phyloP scores from a whole-genome alignment of 805 yeast species.

The Yarrowia hollandica region DNA sequence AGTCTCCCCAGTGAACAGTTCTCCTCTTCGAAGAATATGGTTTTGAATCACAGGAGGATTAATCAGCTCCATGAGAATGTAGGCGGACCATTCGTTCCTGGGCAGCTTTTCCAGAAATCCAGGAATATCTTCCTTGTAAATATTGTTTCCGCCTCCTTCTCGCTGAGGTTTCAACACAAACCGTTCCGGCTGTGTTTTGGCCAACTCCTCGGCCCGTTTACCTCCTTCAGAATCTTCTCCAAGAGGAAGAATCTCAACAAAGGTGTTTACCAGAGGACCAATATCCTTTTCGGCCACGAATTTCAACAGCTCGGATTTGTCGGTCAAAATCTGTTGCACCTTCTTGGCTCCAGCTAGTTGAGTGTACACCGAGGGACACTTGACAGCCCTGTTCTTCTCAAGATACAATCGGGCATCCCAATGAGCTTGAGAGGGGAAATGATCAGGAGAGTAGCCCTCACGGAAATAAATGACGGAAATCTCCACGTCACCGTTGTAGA shows the following conservation, averaged over 20 bases:
- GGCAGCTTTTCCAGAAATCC: constrained; percentile 59
- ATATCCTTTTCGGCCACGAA: constrained; percentile 46
- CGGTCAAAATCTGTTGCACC: constrained; percentile 83
- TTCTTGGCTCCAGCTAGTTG: constrained; percentile 94
- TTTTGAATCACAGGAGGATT: constrained; percentile 71
- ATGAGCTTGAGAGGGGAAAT: constrained; percentile 61
- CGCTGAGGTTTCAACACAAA: constrained; percentile 95
- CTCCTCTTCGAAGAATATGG: constrained; percentile 66
- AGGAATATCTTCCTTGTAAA: constrained; percentile 85
- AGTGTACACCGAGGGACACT: constrained; percentile 86
- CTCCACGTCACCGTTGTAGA: constrained; percentile 58
- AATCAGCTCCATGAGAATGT: constrained; percentile 91
- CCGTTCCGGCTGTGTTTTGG: constrained; percentile 63
- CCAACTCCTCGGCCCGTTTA: constrained; percentile 59
- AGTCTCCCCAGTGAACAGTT: constrained; percentile 66
- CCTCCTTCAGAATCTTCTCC: constrained; percentile 67
- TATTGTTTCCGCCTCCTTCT: constrained; percentile 98
- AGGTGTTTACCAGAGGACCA: constrained; percentile 54
- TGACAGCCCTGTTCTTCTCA: constrained; percentile 77
- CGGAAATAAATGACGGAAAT: constrained; percentile 88
- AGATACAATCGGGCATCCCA: constrained; percentile 77
- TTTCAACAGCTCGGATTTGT: constrained; percentile 48
- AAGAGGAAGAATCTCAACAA: constrained; percentile 84
- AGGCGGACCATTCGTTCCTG: constrained; percentile 80
- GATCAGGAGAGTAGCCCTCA: constrained; percentile 83